Percentiles rank a stretch among this genome's conserved stretches.
These are phyloP conservation scores for Umbilicus rupestris DNA, from an alignment of 164 flowering plant species.

Conservation along the genomic window DNA sequence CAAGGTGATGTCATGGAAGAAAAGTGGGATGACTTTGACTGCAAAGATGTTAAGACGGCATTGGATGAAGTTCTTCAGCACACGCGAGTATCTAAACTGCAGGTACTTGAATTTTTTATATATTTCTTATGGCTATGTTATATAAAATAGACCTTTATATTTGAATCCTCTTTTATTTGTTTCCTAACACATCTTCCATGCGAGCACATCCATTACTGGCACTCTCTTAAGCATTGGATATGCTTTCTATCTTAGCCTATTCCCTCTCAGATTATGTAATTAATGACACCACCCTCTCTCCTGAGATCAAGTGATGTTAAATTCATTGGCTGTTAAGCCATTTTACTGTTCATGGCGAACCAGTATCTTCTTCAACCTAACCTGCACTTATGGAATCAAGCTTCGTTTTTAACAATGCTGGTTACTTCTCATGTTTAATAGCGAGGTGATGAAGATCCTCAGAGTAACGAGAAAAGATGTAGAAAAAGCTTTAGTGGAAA, in stretches of 20 bases:
- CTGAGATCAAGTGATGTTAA: neutral
- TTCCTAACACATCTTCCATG: neutral
- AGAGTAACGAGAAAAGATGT: slow-evolving; percentile 14
- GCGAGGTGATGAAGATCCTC: slow-evolving; percentile 15
- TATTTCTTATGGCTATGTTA: neutral
- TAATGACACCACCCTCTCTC: neutral
- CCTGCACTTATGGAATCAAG: neutral
- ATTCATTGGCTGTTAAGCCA: neutral
- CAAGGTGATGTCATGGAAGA: slow-evolving; percentile 17
- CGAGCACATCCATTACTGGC: neutral
- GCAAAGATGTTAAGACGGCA: slow-evolving; percentile 32
- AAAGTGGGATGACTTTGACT: slow-evolving; percentile 79
- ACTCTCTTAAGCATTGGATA: neutral
- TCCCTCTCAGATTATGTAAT: neutral
- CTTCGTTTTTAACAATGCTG: neutral
- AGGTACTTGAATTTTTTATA: no score
- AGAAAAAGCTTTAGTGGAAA: slow-evolving; percentile 20
- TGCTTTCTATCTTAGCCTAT: neutral
- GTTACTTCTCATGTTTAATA: neutral
- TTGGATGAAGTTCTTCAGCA: slow-evolving; percentile 56
- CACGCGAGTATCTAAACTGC: slow-evolving; percentile 40
- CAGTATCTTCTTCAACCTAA: no score
- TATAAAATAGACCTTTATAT: neutral
- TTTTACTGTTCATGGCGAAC: neutral
- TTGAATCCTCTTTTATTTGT: neutral